A percentile compares a stretch with the other conserved stretches of the same genome.
Evolutionary conservation across 2,329 filamentous ascomycete species (phyloP).

Genomic region (Pseudogymnoascus destructans): DNA sequence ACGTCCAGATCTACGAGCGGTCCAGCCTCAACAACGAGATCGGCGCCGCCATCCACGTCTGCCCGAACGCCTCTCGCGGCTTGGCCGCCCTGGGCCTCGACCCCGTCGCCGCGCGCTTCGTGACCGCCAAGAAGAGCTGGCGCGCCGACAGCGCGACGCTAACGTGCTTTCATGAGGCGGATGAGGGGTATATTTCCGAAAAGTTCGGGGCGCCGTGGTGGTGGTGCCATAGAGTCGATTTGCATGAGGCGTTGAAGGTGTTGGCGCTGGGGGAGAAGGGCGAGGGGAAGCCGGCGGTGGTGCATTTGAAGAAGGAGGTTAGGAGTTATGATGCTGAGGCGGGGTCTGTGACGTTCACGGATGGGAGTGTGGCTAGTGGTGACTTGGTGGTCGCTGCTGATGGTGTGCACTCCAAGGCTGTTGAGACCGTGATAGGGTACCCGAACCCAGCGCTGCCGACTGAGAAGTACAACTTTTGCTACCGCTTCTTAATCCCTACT

Average conservation of each 20-base stretch:
- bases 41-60: conserved; percentile 31
- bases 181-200: conserved; percentile 13
- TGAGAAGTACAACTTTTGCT: conserved; percentile 23
- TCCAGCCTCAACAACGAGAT: conserved; percentile 28
- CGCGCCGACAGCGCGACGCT: conserved; percentile 13
- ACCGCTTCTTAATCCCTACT: conserved; percentile 28
- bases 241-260: conserved; percentile 28
- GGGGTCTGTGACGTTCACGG: conserved; percentile 21
- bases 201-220: conserved; percentile 18
- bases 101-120: conserved; percentile 17
- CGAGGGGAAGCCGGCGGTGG: conserved; percentile 18
- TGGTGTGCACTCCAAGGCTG: conserved; percentile 26
- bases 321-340: conserved; percentile 12
- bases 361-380: conserved; percentile 23
- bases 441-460: conserved; percentile 14
- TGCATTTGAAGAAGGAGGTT: conserved; percentile 15
- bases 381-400: conserved; percentile 32
- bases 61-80: conserved; percentile 28
- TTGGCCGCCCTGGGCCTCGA: conserved; percentile 28
- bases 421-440: conserved; percentile 23
- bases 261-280: conserved; percentile 22
- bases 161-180: conserved; percentile 11
- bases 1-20: conserved; percentile 24
- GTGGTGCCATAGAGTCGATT: conserved; percentile 28
- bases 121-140: conserved; percentile 16